A percentile compares a stretch with the other conserved stretches of the same genome.
Evolutionary conservation across 2,329 filamentous ascomycete species (phyloP).

Genomic region (Fusarium miscanthi): DNA sequence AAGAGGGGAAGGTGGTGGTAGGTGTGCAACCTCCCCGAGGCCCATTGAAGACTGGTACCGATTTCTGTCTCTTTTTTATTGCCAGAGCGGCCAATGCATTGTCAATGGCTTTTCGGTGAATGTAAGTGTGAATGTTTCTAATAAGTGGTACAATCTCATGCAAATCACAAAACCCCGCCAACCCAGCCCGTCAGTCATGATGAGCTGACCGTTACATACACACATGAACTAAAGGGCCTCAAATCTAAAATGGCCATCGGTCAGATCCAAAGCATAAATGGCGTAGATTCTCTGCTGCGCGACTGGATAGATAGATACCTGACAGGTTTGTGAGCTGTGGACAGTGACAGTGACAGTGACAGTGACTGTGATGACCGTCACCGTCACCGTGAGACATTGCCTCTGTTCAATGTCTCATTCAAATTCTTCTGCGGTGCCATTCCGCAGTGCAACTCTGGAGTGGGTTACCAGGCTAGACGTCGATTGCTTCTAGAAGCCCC

Average conservation of each 20-base stretch:
- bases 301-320: not conserved
- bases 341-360: not conserved
- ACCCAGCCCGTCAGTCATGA: not conserved
- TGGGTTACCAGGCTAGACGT: not conserved
- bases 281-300: not conserved
- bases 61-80: not conserved
- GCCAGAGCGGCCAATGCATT: not conserved
- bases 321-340: not conserved
- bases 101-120: not conserved
- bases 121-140: not conserved
- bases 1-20: not conserved
- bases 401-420: not conserved
- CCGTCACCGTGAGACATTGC: not conserved
- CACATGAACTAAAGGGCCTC: slow-evolving; percentile 13
- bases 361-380: not conserved
- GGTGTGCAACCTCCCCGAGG: not conserved
- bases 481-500: slow-evolving; percentile 24
- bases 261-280: slow-evolving; percentile 11
- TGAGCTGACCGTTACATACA: not conserved
- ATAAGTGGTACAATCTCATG: not conserved
- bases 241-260: slow-evolving; percentile 22
- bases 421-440: slow-evolving; percentile 2
- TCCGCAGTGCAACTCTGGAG: not conserved
- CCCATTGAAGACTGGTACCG: not conserved
- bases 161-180: not conserved